Evolutionary conservation across 1,139 yeast species (phyloP), one percentile per base, ranked within the genome.

Genomic region (Pichia sp.): DNA sequence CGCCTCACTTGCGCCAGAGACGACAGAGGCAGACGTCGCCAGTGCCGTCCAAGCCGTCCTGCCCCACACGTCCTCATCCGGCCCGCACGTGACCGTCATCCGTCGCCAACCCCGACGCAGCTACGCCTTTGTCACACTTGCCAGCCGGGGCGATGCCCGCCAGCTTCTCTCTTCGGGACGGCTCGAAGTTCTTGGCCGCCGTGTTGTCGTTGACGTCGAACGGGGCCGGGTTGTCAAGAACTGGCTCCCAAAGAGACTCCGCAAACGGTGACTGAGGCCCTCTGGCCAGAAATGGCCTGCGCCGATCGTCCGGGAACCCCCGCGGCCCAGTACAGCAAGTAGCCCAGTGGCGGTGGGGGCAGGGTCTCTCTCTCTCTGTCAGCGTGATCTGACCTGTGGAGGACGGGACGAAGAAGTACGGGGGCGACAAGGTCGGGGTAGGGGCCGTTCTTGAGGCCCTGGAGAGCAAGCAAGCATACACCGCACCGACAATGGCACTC

Each of bases 201-300:
- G 90, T 44, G 74, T 86, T 3, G 68, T 89, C 22, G 89, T 87
- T 1, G 99, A 93, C 66, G 82, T 84, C 28, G 98, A 90, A 64
- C 72, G 97, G 51, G 95, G 96, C 1, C 71, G 97, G 36, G 70
- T 86, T 0, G 80, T 82, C 13, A 78, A 86, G 54, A 78, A 76
- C 57, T 93, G 96, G 95, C 79, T 78, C 55, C 99, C 99, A 0
- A 69, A 91, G 64, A 66, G 87, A 53, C 69, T 86, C 1, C 91
- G 52, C 8, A 21, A 18, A 31, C 28, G 37, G 8, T 44, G 28
- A 42, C 21, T n/a, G 8, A 25, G 28, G 9, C 28, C 8, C 28
- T n/a, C n/a, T n/a, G n/a, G n/a, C n/a, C n/a, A n/a, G n/a, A n/a
- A n/a, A n/a, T n/a, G n/a, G n/a, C n/a, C n/a, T n/a, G n/a, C n/a